Evolutionary conservation across 2,329 filamentous ascomycete genomes (phyloP), one percentile per base, ranked within the genome.

Genomic region (Calycina marina): DNA sequence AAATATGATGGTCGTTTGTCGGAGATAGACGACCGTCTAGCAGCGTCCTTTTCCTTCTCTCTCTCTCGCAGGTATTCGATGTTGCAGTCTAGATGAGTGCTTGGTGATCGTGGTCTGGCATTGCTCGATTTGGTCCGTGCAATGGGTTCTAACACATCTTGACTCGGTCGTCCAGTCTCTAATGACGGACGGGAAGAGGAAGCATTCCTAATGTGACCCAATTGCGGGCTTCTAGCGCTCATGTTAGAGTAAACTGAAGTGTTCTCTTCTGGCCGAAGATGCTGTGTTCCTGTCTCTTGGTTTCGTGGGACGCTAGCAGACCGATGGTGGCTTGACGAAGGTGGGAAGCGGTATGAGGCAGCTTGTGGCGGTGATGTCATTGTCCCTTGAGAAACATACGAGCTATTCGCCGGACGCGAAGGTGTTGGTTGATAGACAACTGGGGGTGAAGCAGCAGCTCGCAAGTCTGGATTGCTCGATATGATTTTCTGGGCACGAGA

Each of bases 1-100:
- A 36, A 32, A 32, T 45, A 44, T 4, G 46, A 41, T 6, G 40
- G 28, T n/a, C 40, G 53, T 14, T 52, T 48, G 25, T 59, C 58
- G 25, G 36, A 34, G 12, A 34, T 39, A 16, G 46, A 30, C 4
- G 43, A 48, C 1, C 47, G 38, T 18, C 47, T 39, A 11, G 40
- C 41, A 24, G 30, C 39, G 10, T 67, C 63, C n/a, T n/a, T n/a
- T 49, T 92, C 85, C 31, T 74, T 69, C 45, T 90, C 84, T 32
- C 74, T 69, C 45, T 90, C 84, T 14, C 82, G 76, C 12, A 93
- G 62, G 48, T 82, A 84, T 37, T 93, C 85, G 32, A 90, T 63
- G 48, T 79, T 85, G 0, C 80, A 80, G 45, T 85, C 80, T 3
- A 93, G 67, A 51, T 86, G 83, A 18, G 82, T 81, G 53, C 86